Evolutionary conservation across 176 grass and related monocot species (phyloP).

Genomic region (Oryza coarctata): DNA sequence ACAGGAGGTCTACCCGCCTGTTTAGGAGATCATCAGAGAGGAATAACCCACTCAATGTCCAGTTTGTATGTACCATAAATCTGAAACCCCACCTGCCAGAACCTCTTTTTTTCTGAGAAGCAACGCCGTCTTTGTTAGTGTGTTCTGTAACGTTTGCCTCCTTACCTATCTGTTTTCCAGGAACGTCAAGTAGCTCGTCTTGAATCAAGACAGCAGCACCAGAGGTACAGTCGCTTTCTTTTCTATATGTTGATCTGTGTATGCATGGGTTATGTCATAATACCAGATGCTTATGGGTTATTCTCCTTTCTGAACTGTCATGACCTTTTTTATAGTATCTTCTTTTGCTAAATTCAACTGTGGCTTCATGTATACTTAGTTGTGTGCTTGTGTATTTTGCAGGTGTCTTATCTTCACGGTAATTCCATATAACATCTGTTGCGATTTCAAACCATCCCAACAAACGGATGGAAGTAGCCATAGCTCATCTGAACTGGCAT

Average conservation of each 20-base stretch:
- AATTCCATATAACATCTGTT: slow-evolving; percentile 19
- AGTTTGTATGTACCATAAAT: slow-evolving; percentile 45
- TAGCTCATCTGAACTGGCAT: slow-evolving; percentile 9
- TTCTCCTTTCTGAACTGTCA: neutral
- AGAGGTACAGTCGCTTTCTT: slow-evolving; percentile 27
- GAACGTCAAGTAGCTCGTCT: slow-evolving; percentile 45
- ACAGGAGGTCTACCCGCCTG: slow-evolving; percentile 33
- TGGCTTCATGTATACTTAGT: neutral
- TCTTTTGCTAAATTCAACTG: neutral
- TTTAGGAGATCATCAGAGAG: slow-evolving; percentile 43
- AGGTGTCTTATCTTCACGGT: slow-evolving; percentile 23
- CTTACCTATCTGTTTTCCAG: slow-evolving; percentile 34
- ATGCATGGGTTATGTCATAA: neutral
- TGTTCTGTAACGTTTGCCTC: neutral
- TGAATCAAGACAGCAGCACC: slow-evolving; percentile 49
- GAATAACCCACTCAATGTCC: slow-evolving; percentile 46
- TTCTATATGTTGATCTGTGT: neutral
- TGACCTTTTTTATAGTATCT: neutral
- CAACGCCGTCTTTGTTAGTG: neutral
- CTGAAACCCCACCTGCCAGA: neutral
- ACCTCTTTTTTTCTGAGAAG: neutral
- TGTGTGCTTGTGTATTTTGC: neutral
- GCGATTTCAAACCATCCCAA: neutral
- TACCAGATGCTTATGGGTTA: neutral
- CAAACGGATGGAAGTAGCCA: neutral